A percentile compares a stretch with the other conserved stretches of the same genome.
Conservation (phyloP, 352 stramenopile genomes). For the Phytophthora pseudosyringae region DNA sequence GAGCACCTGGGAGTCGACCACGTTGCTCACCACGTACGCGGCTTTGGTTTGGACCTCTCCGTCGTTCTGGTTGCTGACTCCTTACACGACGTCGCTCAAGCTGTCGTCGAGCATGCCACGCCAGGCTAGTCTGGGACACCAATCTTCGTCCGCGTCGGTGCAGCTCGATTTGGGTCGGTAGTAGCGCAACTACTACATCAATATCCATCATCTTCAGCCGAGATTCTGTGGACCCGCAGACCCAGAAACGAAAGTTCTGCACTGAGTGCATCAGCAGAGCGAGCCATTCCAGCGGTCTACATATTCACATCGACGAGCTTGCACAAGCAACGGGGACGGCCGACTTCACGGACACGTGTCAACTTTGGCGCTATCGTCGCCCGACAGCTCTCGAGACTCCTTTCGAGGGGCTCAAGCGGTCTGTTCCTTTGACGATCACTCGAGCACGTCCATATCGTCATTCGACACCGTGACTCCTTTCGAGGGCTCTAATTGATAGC, state of each 20-base stretch:
- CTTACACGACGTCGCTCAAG: slow-evolving; percentile 56
- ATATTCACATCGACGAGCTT: slow-evolving; percentile 23
- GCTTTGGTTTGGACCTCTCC: slow-evolving; percentile 43
- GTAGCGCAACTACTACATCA: too few relatives aligned
- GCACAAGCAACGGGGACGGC: slow-evolving; percentile 2
- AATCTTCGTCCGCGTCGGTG: too few relatives aligned
- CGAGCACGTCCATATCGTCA: slow-evolving; percentile 9
- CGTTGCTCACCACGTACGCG: slow-evolving; percentile 39
- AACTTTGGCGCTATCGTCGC: slow-evolving; percentile 10
- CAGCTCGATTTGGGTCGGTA: too few relatives aligned
- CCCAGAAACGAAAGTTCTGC: slow-evolving; percentile 11
- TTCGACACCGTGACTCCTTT: slow-evolving; percentile 12
- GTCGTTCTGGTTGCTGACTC: slow-evolving; percentile 23
- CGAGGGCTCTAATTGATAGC: too few relatives aligned
- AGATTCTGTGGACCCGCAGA: neutral
- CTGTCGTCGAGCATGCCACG: slow-evolving; percentile 41
- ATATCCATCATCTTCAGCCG: too few relatives aligned
- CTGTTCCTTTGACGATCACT: slow-evolving; percentile 4
- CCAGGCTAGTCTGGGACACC: slow-evolving; percentile 39
- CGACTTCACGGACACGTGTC: slow-evolving; percentile 3
- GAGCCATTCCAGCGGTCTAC: neutral
- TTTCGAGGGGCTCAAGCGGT: slow-evolving; percentile 9
- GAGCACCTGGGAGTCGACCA: slow-evolving; percentile 44
- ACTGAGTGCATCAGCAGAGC: slow-evolving; percentile 17
- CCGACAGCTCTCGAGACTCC: slow-evolving; percentile 8